A percentile compares a stretch with the other conserved stretches of the same genome.
Evolutionary conservation across 2,329 filamentous ascomycete species (phyloP).

Genomic region (Cryoendolithus antarcticus): DNA sequence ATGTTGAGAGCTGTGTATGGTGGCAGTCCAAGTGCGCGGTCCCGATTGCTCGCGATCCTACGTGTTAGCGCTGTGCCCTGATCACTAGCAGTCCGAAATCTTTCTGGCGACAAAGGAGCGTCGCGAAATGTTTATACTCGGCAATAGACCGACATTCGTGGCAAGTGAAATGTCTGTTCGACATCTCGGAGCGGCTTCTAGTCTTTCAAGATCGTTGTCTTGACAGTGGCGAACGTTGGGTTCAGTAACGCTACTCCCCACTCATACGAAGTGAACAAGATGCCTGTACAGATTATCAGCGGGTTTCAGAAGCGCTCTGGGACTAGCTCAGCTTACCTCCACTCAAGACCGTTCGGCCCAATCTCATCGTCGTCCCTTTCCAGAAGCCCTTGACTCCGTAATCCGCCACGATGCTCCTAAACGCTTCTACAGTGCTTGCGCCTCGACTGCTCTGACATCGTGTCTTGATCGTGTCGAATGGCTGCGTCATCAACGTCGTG

Average conservation of each 20-base stretch:
- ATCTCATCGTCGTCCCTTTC: slow-evolving; percentile 56
- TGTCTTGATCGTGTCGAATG: slow-evolving; percentile 54
- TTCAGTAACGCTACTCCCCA: slow-evolving; percentile 39
- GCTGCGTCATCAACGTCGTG: slow-evolving; percentile 48
- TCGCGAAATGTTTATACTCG: too few relatives aligned
- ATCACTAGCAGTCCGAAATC: too few relatives aligned
- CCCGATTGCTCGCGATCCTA: too few relatives aligned
- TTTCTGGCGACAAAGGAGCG: too few relatives aligned
- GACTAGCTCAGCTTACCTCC: slow-evolving; percentile 28
- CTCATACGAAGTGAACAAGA: slow-evolving; percentile 53
- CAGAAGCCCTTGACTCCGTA: slow-evolving; percentile 50
- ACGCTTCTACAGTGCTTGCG: slow-evolving; percentile 44
- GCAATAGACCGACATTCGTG: too few relatives aligned
- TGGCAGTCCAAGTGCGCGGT: too few relatives aligned
- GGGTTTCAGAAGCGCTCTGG: too few relatives aligned
- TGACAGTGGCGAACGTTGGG: slow-evolving; percentile 17
- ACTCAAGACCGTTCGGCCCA: slow-evolving; percentile 51
- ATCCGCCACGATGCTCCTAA: slow-evolving; percentile 42
- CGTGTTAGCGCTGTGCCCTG: too few relatives aligned
- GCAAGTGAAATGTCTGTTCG: too few relatives aligned
- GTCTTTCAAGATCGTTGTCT: neutral
- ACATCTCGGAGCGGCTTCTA: neutral
- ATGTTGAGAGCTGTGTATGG: too few relatives aligned
- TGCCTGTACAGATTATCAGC: slow-evolving; percentile 23
- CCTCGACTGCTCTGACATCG: slow-evolving; percentile 47